These are phyloP conservation scores for Alloteropsis semialata DNA, from an alignment of 176 grass and related monocot species.

Conservation along the genomic window DNA sequence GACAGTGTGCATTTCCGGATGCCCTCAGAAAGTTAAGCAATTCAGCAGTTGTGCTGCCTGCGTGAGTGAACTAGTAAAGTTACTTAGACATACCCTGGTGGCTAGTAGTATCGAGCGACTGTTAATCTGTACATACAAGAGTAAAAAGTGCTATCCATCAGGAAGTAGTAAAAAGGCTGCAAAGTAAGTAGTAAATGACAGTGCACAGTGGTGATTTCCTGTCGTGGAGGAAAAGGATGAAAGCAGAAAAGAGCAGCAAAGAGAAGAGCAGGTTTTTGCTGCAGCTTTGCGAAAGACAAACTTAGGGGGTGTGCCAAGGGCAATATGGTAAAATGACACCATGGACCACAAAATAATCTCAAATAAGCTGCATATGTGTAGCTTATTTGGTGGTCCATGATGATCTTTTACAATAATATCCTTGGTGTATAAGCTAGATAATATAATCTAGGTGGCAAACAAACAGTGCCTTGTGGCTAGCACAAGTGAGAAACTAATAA, in stretches of 20 bases:
- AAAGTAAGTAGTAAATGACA: conserved; percentile 23
- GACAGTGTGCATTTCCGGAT: conserved; percentile 6
- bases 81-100: background rate
- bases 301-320: too few relatives aligned
- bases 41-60: background rate
- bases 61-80: background rate
- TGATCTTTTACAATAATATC: too few relatives aligned
- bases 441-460: too few relatives aligned
- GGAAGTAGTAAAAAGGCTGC: background rate
- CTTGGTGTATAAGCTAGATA: too few relatives aligned
- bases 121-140: conserved; percentile 14
- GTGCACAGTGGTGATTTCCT: background rate
- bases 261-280: background rate
- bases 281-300: background rate
- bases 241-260: background rate
- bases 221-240: background rate
- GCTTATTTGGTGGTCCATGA: too few relatives aligned
- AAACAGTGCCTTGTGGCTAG: too few relatives aligned
- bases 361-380: too few relatives aligned
- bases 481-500: background rate
- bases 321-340: too few relatives aligned
- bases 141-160: conserved; percentile 7
- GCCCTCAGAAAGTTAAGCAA: background rate
- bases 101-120: background rate
- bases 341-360: too few relatives aligned